Evolutionary conservation across 192 early-diverging fungal species (phyloP).

Genomic region (Phycomyces blakesleeanus): DNA sequence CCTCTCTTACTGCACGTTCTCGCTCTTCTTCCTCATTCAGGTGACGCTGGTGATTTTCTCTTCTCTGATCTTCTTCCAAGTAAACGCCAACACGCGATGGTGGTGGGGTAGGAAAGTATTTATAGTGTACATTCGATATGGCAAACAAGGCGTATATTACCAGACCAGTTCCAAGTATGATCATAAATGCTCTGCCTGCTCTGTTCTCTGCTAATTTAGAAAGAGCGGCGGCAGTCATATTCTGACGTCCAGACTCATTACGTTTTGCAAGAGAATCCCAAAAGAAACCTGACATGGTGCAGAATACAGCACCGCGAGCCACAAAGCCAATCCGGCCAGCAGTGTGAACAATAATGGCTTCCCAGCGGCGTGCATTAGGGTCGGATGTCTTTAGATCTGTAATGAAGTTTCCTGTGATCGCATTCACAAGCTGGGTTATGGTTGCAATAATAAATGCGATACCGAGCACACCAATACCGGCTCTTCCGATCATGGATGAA

Average conservation of each 20-base stretch:
- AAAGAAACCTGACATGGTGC: slow-evolving; percentile 38
- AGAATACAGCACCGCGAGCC: slow-evolving; percentile 41
- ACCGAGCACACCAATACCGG: slow-evolving; percentile 31
- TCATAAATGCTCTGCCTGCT: slow-evolving; percentile 30
- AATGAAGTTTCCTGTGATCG: slow-evolving; percentile 35
- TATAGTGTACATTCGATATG: slow-evolving; percentile 31
- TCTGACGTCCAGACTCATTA: slow-evolving; percentile 20
- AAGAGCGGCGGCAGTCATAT: slow-evolving; percentile 30
- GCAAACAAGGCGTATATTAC: slow-evolving; percentile 36
- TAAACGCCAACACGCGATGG: slow-evolving; percentile 10
- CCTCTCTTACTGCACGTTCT: no score
- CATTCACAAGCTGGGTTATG: slow-evolving; percentile 42
- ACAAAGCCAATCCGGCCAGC: slow-evolving; percentile 43
- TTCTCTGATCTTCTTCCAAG: neutral
- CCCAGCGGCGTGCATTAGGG: slow-evolving; percentile 21
- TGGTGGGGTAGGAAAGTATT: slow-evolving; percentile 38
- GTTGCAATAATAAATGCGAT: slow-evolving; percentile 43
- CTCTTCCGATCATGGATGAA: slow-evolving; percentile 19
- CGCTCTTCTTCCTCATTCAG: no score
- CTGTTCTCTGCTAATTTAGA: slow-evolving; percentile 20
- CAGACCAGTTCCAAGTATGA: slow-evolving; percentile 24
- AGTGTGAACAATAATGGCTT: slow-evolving; percentile 26
- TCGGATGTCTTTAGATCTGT: slow-evolving; percentile 23
- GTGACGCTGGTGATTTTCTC: no score
- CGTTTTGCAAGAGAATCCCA: slow-evolving; percentile 22